A percentile compares a stretch with the other conserved stretches of the same genome.
phyloP scores from a whole-genome alignment of 2,329 filamentous ascomycete species.

The Penicillium paneum region DNA sequence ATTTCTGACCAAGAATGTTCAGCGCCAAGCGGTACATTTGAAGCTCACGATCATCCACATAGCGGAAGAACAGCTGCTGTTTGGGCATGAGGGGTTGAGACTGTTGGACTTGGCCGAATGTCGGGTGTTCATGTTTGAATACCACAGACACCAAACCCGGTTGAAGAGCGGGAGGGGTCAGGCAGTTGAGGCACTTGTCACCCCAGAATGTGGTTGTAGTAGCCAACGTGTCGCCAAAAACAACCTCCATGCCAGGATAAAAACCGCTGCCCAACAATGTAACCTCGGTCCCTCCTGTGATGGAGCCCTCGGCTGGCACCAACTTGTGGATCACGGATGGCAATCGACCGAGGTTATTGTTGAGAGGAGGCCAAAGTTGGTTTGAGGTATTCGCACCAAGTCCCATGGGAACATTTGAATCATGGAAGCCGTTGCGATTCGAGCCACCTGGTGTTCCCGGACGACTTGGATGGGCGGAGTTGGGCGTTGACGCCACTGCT shows the following conservation, averaged over 20 bases:
- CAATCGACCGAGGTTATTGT: slow-evolving; percentile 51
- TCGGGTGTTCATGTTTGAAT: slow-evolving; percentile 57
- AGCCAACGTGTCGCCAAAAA: slow-evolving; percentile 70
- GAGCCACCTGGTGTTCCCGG: slow-evolving; percentile 65
- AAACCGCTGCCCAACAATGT: slow-evolving; percentile 80
- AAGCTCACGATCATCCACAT: slow-evolving; percentile 53
- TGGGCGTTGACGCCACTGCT: slow-evolving; percentile 67
- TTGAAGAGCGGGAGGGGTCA: slow-evolving; percentile 67
- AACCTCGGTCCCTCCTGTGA: slow-evolving; percentile 80
- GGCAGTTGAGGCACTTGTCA: slow-evolving; percentile 72
- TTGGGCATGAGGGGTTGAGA: slow-evolving; percentile 46
- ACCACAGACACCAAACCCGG: slow-evolving; percentile 69
- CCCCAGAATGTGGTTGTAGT: slow-evolving; percentile 79
- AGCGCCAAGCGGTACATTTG: slow-evolving; percentile 47
- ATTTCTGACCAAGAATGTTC: slow-evolving; percentile 47
- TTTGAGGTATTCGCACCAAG: slow-evolving; percentile 47
- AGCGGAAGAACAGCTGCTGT: slow-evolving; percentile 63
- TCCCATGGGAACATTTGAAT: slow-evolving; percentile 29
- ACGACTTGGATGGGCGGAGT: slow-evolving; percentile 70
- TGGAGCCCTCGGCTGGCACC: slow-evolving; percentile 77
- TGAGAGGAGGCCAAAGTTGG: slow-evolving; percentile 53
- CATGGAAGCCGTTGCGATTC: slow-evolving; percentile 44
- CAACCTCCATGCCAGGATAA: slow-evolving; percentile 73
- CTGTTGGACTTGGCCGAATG: slow-evolving; percentile 47
- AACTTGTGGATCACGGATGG: slow-evolving; percentile 73